Percentiles rank a stretch among this genome's conserved stretches.
Evolutionary conservation across 441 rosid genomes (phyloP).

Genomic region (Euphorbia schlechtendalii): DNA sequence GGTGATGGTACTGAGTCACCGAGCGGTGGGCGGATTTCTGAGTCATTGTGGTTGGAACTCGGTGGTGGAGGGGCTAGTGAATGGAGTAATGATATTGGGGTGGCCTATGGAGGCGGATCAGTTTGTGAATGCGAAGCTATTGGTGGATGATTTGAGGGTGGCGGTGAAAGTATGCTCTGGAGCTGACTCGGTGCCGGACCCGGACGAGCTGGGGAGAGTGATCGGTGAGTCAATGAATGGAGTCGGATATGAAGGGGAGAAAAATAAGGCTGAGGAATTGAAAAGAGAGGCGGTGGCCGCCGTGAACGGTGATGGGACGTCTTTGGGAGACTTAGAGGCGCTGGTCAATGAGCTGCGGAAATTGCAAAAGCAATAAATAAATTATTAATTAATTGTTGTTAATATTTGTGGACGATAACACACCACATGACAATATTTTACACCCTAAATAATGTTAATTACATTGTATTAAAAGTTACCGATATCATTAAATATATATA

Average conservation of each 20-base stretch:
- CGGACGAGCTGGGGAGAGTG: conserved; percentile 28
- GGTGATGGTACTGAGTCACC: conserved; percentile 34
- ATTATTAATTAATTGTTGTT: no score
- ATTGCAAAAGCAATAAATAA: no score
- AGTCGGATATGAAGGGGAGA: conserved; percentile 1
- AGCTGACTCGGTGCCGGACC: conserved; percentile 33
- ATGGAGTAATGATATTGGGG: conserved; percentile 35
- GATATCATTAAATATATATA: no score
- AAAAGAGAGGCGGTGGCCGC: conserved; percentile 29
- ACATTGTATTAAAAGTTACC: no score
- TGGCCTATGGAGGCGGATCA: conserved; percentile 69
- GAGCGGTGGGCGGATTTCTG: conserved; percentile 47
- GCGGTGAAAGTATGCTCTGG: conserved; percentile 41
- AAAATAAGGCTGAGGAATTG: conserved; percentile 25
- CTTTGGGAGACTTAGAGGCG: conserved; percentile 29
- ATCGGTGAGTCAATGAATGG: conserved; percentile 26
- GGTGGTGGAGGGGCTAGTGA: conserved; percentile 34
- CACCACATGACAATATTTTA: no score
- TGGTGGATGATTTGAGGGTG: conserved; percentile 36
- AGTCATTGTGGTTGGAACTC: conserved; percentile 73
- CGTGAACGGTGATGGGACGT: conserved; percentile 36
- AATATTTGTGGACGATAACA: no score
- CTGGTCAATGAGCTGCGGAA: conserved; percentile 27
- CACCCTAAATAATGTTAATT: no score
- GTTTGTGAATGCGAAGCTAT: conserved; percentile 28